Conservation (phyloP, 306 rosid species). For the Quercus engelmannii region DNA sequence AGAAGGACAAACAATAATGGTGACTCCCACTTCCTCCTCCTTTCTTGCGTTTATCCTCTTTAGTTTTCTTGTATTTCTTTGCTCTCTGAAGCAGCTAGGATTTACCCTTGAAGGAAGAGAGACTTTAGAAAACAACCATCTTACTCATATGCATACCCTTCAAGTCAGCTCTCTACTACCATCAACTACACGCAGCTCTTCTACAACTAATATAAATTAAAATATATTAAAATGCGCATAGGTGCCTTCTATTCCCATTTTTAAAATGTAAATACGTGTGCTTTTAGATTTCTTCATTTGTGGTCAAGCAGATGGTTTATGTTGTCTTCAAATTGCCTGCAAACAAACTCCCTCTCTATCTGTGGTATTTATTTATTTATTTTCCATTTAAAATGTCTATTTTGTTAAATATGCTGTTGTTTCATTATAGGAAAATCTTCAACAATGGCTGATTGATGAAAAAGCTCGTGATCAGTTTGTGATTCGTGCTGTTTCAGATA, state of each 20-base stretch:
- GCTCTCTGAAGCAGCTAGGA: neutral
- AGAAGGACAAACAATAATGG: neutral
- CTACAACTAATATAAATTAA: neutral
- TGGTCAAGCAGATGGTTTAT: neutral
- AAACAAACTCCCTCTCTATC: neutral
- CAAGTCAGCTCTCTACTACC: neutral
- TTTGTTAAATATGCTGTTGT: neutral
- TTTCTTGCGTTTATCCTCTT: neutral
- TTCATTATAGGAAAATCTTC: constrained; percentile 77
- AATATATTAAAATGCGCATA: neutral
- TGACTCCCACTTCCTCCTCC: neutral
- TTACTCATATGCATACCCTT: too few relatives aligned
- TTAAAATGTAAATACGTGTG: neutral
- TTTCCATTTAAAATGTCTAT: neutral
- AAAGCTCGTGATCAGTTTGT: constrained; percentile 94
- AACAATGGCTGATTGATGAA: constrained; percentile 85
- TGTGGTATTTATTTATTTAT: neutral
- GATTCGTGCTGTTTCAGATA: constrained; percentile 79
- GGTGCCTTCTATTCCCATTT: neutral
- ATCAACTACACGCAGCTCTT: neutral
- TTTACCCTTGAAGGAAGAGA: neutral
- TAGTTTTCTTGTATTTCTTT: neutral
- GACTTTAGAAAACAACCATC: too few relatives aligned
- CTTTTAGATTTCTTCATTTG: neutral
- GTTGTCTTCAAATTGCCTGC: neutral